Percentiles rank a stretch among this genome's conserved stretches.
Conservation (phyloP, 441 rosid species). For the Iberis amara region DNA sequence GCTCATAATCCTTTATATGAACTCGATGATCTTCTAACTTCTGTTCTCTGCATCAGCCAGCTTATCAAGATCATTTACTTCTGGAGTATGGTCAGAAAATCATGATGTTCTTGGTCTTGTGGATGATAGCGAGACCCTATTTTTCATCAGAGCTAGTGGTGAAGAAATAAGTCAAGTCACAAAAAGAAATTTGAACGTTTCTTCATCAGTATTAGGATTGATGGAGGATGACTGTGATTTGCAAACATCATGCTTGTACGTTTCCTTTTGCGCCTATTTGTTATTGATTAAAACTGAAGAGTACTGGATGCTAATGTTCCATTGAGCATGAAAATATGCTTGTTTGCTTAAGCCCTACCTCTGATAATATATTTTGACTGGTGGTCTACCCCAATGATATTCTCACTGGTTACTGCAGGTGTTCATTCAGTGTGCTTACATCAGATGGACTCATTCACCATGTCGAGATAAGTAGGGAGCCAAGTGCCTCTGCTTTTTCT, state of each 20-base stretch:
- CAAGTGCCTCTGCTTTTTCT: constrained; percentile 54
- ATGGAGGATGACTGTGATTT: constrained; percentile 43
- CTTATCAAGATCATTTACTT: constrained; percentile 44
- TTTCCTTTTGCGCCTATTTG: constrained; percentile 20
- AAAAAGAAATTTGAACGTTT: constrained; percentile 52
- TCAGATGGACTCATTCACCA: constrained; percentile 68
- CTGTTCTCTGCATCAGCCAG: constrained; percentile 45
- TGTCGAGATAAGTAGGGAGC: constrained; percentile 65
- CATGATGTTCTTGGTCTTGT: constrained; percentile 77
- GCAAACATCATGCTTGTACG: constrained; percentile 66
- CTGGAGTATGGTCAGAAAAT: constrained; percentile 84
- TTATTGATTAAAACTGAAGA: constrained; percentile 12
- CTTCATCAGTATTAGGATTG: constrained; percentile 62
- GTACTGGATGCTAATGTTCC: constrained; percentile 2
- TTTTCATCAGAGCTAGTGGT: constrained; percentile 78
- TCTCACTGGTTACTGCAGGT: constrained; percentile 41
- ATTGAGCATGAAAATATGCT: constrained; percentile 5
- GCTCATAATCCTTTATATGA: constrained; percentile 12
- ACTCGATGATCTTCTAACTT: constrained; percentile 25
- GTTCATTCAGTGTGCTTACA: constrained; percentile 58
- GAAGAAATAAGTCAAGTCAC: constrained; percentile 68
- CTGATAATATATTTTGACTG: constrained; percentile 20
- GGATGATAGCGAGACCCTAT: constrained; percentile 59
- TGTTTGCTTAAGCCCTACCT: constrained; percentile 20
- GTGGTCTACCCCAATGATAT: constrained; percentile 24